These are phyloP conservation scores for Chlorophyllum brunneum DNA, from an alignment of 768 basidiomycete species.

Conservation along the genomic window DNA sequence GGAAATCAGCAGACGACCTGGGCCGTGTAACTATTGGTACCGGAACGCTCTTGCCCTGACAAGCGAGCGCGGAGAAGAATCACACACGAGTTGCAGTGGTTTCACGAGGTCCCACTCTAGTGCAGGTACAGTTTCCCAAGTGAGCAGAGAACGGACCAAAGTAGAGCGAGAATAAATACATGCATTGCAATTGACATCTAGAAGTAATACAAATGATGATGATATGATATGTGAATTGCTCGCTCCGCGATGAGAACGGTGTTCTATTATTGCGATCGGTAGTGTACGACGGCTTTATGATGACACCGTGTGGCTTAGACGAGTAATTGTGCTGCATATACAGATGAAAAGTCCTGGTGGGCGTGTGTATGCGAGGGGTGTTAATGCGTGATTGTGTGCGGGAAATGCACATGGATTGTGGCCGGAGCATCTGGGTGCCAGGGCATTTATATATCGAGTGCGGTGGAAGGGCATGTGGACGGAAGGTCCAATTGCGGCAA, in stretches of 20 bases:
- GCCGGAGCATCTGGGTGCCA: background rate
- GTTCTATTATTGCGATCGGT: constrained; percentile 12
- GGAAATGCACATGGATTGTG: constrained; percentile 2
- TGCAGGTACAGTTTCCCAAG: background rate
- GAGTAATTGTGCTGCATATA: constrained; percentile 1
- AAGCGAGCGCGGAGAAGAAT: background rate
- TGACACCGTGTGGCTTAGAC: background rate
- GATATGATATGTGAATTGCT: constrained; percentile 12
- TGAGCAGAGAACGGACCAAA: constrained; percentile 10
- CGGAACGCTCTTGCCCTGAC: background rate
- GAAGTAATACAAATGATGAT: constrained; percentile 13
- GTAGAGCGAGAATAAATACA: constrained; percentile 12
- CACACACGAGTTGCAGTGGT: background rate
- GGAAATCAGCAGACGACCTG: constrained; percentile 1
- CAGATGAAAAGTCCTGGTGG: background rate
- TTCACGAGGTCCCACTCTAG: background rate
- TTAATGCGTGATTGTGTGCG: background rate
- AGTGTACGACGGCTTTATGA: constrained; percentile 5
- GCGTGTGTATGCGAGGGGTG: constrained; percentile 1
- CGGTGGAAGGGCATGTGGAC: background rate
- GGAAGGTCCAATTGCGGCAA: background rate
- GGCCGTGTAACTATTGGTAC: constrained; percentile 1
- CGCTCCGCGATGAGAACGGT: constrained; percentile 13
- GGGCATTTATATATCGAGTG: background rate
- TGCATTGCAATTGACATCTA: constrained; percentile 8